A percentile compares a stretch with the other conserved stretches of the same genome.
Conservation (phyloP, 148 eudicot genomes). For the Rhododendron mucronatum region DNA sequence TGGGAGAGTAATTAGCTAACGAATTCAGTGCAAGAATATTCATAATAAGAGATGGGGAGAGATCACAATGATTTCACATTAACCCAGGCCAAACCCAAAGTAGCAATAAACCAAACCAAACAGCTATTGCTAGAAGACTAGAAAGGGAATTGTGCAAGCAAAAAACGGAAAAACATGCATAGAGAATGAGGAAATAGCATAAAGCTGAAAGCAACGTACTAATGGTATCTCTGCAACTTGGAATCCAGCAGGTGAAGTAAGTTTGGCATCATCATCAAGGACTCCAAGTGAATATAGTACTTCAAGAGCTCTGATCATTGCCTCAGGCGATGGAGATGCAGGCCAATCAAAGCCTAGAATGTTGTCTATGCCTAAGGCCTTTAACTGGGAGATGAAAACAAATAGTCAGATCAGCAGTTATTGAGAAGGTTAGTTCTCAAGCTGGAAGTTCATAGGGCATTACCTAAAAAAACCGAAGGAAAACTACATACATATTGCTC, state of each 20-base stretch:
- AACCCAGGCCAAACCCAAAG: neutral
- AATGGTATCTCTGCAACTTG: slow-evolving; percentile 95
- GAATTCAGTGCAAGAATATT: neutral
- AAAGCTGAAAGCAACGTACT: slow-evolving; percentile 38
- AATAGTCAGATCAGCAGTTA: slow-evolving; percentile 4
- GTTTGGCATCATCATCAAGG: slow-evolving; percentile 96
- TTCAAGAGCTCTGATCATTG: slow-evolving; percentile 97
- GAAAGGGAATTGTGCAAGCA: neutral
- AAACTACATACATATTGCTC: neutral
- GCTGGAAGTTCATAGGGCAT: neutral
- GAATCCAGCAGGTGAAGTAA: slow-evolving; percentile 92
- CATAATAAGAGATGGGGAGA: neutral
- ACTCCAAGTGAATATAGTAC: slow-evolving; percentile 91
- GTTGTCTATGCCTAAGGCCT: slow-evolving; percentile 94
- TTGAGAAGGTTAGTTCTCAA: neutral
- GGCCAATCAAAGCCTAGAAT: slow-evolving; percentile 97
- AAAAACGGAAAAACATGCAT: neutral
- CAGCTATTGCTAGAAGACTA: neutral
- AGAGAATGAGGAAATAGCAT: neutral
- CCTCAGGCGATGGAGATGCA: slow-evolving; percentile 93
- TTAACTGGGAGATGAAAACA: slow-evolving; percentile 52
- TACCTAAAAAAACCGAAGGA: neutral
- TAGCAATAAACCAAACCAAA: neutral
- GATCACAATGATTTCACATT: neutral
- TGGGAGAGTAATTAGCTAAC: neutral